Evolutionary conservation across 371 early-diverging fungal genomes (phyloP).

Genomic region (Mortierella polycephala): DNA sequence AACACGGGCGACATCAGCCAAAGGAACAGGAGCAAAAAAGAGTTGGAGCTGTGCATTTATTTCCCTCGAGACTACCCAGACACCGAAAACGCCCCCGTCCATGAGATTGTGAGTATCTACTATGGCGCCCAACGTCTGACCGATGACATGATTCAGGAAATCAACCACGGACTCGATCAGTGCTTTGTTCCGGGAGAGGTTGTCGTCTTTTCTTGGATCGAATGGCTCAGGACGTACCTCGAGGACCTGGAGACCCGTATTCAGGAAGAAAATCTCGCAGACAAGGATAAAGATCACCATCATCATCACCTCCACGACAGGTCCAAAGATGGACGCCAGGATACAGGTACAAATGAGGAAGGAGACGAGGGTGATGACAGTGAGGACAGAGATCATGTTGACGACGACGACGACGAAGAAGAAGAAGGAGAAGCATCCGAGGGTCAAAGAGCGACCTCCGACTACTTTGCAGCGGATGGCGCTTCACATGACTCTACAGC

Average conservation of each 20-base stretch:
- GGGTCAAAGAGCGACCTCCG: conserved; percentile 23
- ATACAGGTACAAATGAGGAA: conserved; percentile 5
- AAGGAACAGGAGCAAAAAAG: conserved; percentile 15
- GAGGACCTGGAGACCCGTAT: conserved; percentile 46
- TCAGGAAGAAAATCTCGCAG: too few relatives aligned
- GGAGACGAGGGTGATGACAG: conserved; percentile 8
- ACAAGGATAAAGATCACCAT: too few relatives aligned
- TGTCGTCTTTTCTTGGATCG: conserved; percentile 81
- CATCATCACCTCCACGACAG: too few relatives aligned
- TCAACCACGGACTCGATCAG: conserved; percentile 63
- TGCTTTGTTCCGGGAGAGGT: conserved; percentile 77
- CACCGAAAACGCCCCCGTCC: conserved; percentile 66
- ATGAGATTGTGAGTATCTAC: conserved; percentile 75
- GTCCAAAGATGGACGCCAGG: too few relatives aligned
- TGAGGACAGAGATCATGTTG: conserved; percentile 9
- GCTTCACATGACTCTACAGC: conserved; percentile 12
- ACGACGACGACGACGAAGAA: conserved; percentile 21
- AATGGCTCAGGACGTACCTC: conserved; percentile 73
- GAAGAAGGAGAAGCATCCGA: conserved; percentile 12
- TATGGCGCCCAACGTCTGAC: conserved; percentile 68
- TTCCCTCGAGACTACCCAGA: conserved; percentile 77
- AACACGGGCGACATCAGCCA: not conserved
- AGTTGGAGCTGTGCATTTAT: conserved; percentile 62
- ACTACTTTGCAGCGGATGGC: conserved; percentile 25
- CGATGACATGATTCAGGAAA: conserved; percentile 55